Conservation (phyloP, 805 yeast species). For the Saccharomycopsis selenospora region DNA sequence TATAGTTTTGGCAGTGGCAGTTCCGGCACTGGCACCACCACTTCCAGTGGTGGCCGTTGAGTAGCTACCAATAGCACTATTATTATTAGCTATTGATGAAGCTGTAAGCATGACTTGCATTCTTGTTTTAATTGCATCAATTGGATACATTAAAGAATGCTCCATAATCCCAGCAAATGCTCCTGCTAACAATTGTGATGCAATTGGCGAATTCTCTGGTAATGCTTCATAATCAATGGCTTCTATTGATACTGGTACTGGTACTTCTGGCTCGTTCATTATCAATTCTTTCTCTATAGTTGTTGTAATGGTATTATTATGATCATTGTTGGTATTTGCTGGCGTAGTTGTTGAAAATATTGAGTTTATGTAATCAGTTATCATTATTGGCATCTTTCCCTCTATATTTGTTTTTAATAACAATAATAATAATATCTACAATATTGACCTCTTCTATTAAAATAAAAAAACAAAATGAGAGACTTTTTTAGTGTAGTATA, state of each 20-base stretch:
- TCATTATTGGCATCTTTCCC: not conserved
- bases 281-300: not conserved
- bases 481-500: too few species aligned
- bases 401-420: too few species aligned
- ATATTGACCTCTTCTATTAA: too few species aligned
- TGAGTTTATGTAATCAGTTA: not conserved
- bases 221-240: conserved; percentile 79
- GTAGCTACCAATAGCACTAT: too few species aligned
- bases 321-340: not conserved
- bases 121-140: conserved; percentile 89
- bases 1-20: conserved; percentile 18
- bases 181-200: conserved; percentile 83
- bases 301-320: not conserved
- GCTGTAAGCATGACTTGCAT: conserved; percentile 48
- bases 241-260: too few species aligned
- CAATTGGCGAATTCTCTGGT: conserved; percentile 76
- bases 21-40: conserved; percentile 22
- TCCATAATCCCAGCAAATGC: conserved; percentile 99
- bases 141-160: conserved; percentile 93
- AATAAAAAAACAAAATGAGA: too few species aligned
- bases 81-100: not conserved
- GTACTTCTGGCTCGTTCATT: not conserved
- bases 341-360: not conserved
- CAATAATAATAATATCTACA: too few species aligned
- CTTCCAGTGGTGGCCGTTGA: conserved; percentile 22